Evolutionary conservation across 1,139 yeast genomes (phyloP), one percentile per base, ranked within the genome.

Genomic region (Candida sp.): DNA sequence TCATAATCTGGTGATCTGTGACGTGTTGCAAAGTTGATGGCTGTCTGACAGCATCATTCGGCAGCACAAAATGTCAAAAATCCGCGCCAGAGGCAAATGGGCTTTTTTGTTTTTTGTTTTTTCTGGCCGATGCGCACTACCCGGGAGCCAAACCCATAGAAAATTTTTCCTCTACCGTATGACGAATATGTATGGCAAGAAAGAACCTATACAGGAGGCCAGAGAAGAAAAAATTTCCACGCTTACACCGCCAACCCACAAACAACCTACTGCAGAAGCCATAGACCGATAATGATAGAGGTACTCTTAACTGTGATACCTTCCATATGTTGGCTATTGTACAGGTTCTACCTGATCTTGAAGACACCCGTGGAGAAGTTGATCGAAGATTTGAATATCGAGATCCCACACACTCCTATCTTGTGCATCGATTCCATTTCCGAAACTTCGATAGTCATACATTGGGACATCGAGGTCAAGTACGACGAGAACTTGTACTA

Each of bases 291-390:
- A 32, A 75, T 76, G 80, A 64, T 75, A 42, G 80, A 76, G 60
- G 59, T 73, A 35, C 65, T 76, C 43, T 58, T 75, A 46, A 76
- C 81, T n/a, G 67, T 75, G 37, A 62, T 77, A 37, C 80, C 81
- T 28, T 73, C 80, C 42, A 51, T 75, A 7, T 60, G 70, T 49
- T 77, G 81, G 81, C 66, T 77, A 46, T 55, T 75, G 8, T 75
- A 74, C 57, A 68, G 81, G 42, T 71, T 77, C 56, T 64, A 66
- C 52, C 67, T 65, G 54, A 63, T 77, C 28, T 62, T 75, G 46
- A 63, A 63, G 41, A 69, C 76, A 1, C 81, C 80, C 3, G 72
- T 72, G 26, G 73, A 71, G 40, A 70, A 67, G 50, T 59, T 74
- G 34, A 66, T 74, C 4, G 66, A 66, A 25, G 78, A 70, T 52